Base-by-base conservation (phyloP, 768 basidiomycete species). In the Lactarius sp. region DNA sequence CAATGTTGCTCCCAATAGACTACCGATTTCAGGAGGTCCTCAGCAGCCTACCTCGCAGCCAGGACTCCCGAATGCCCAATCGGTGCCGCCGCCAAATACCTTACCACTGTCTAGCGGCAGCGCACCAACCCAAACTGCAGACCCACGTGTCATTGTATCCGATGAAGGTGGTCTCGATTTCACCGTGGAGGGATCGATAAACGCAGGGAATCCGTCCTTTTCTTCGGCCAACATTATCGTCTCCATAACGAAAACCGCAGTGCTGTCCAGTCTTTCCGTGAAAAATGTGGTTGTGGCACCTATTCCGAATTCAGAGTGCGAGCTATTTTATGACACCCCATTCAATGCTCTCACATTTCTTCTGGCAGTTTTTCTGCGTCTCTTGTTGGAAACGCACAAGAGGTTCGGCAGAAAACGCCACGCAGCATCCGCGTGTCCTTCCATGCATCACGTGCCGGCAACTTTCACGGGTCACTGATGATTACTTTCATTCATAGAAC, bases 131-230 rank as follows among this genome's bases (percentile, higher is more conserved):
- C 1, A 2, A 3, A n/a, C 47, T 18, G 1, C 34, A 9, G 58
- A 51, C n/a, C 64, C 59, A 33, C 49, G 59, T 12, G 41, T 60
- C 42, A 46, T 18, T 4, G 59, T 65, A 20, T 56, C 64, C 4
- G 8, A 51, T 20, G 49, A 60, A 56, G 49, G 20, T 52, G 64
- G 64, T 44, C 49, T 65, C 36, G 41, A 60, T 37, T 56, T 65
- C 34, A 2, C 20, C 16, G 50, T 39, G 20, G 33, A 46, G 14
- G 59, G 64, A 50, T 52, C 33, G 2, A 49, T 37, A 46, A 13
- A 12, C 6, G 18, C 59, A 14, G 34, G 12, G 2, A 10, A 9
- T 1, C 39, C 34, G 5, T 27, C 14, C 22, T 60, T 60, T 22
- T 31, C 39, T 55, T 31, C 49, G 1, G n/a, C n/a, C 49, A 27